A percentile compares a stretch with the other conserved stretches of the same genome.
Conservation (phyloP, 805 yeast genomes). For the Candida glaebosa region DNA sequence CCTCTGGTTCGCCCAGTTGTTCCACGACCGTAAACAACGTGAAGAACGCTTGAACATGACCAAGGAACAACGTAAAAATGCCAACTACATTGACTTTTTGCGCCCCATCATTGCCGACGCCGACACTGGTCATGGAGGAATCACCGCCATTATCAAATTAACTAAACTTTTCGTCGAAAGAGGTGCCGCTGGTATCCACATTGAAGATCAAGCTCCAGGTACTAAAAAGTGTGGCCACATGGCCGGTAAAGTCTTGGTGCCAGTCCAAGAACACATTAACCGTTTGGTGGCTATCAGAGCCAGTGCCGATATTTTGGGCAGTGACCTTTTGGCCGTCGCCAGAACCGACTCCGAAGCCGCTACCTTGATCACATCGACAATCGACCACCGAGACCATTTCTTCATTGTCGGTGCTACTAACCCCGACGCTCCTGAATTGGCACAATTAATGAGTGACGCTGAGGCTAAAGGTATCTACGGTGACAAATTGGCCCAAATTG, state of each 20-base stretch:
- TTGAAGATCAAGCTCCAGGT: slow-evolving; percentile 98
- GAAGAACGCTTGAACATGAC: slow-evolving; percentile 70
- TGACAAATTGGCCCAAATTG: slow-evolving; percentile 64
- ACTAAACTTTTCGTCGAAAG: slow-evolving; percentile 95
- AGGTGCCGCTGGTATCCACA: slow-evolving; percentile 98
- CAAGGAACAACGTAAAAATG: slow-evolving; percentile 61
- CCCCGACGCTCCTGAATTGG: slow-evolving; percentile 71
- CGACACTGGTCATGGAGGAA: slow-evolving; percentile 99
- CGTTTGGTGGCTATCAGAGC: slow-evolving; percentile 92
- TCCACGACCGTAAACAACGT: slow-evolving; percentile 96
- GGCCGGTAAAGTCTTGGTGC: slow-evolving; percentile 98
- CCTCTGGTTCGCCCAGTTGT: slow-evolving; percentile 91
- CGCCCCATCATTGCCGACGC: slow-evolving; percentile 97
- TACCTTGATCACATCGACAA: slow-evolving; percentile 87
- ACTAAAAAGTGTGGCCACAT: slow-evolving; percentile 98
- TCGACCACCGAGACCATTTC: slow-evolving; percentile 92
- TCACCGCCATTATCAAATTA: slow-evolving; percentile 92
- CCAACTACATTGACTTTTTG: slow-evolving; percentile 77
- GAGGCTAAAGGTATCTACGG: slow-evolving; percentile 74
- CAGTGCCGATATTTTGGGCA: slow-evolving; percentile 89
- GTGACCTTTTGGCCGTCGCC: slow-evolving; percentile 83
- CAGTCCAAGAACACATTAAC: slow-evolving; percentile 96
- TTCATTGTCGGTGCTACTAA: slow-evolving; percentile 89
- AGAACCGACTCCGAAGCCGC: slow-evolving; percentile 99
- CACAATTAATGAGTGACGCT: slow-evolving; percentile 76